Percentiles rank a stretch among this genome's conserved stretches.
phyloP scores from a whole-genome alignment of 257 asterid genomes.

The Plantago ovata region DNA sequence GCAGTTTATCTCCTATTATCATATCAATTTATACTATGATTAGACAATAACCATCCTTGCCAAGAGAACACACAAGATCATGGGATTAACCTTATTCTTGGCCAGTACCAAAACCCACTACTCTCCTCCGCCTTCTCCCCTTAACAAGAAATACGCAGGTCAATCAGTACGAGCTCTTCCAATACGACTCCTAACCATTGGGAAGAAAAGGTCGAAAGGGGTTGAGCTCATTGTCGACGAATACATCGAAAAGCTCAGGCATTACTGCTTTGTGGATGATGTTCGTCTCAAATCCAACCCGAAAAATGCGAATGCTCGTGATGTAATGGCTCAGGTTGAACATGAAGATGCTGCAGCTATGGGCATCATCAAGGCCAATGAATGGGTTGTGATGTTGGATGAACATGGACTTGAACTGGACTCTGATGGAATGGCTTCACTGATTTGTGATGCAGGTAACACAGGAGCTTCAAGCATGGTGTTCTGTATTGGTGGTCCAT shows the following conservation, averaged over 20 bases:
- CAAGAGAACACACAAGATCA: slow-evolving; percentile 1
- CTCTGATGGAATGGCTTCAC: slow-evolving; percentile 73
- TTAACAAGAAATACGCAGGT: slow-evolving; percentile 40
- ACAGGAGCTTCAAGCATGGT: slow-evolving; percentile 62
- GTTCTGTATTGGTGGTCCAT: slow-evolving; percentile 88
- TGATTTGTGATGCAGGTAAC: slow-evolving; percentile 68
- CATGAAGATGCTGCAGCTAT: slow-evolving; percentile 66
- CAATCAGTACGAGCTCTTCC: slow-evolving; percentile 74
- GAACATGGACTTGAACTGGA: slow-evolving; percentile 57
- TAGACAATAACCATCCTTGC: too few species aligned
- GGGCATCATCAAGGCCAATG: slow-evolving; percentile 56
- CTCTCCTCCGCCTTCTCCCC: slow-evolving; percentile 22
- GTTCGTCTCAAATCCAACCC: slow-evolving; percentile 80
- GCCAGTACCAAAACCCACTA: slow-evolving; percentile 28
- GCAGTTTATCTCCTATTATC: too few species aligned
- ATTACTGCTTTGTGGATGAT: slow-evolving; percentile 66
- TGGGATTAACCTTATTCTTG: slow-evolving; percentile 23
- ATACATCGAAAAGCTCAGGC: slow-evolving; percentile 58
- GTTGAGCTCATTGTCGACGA: slow-evolving; percentile 72
- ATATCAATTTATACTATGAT: too few species aligned
- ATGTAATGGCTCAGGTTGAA: slow-evolving; percentile 66
- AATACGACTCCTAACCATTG: slow-evolving; percentile 71
- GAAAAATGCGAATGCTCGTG: slow-evolving; percentile 51
- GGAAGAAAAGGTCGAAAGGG: slow-evolving; percentile 76
- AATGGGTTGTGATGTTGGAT: slow-evolving; percentile 87